phyloP scores from a whole-genome alignment of 768 basidiomycete genomes.

The Rhizopogon sp. region DNA sequence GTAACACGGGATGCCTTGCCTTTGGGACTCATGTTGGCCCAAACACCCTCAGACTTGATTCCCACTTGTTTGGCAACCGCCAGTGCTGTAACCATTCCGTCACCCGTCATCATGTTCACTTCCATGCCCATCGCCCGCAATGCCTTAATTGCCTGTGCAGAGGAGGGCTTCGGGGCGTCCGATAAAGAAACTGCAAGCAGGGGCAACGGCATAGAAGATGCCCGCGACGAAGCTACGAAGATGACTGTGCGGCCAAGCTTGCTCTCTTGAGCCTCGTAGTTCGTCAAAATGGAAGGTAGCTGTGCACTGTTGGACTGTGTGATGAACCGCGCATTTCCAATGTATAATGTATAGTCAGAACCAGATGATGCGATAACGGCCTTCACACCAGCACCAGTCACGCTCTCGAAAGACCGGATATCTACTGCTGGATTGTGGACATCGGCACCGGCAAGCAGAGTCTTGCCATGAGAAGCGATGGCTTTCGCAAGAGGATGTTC shows the following conservation, averaged over 20 bases:
- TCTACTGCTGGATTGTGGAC: constrained; percentile 43
- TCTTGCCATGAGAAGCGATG: constrained; percentile 77
- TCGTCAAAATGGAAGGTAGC: constrained; percentile 54
- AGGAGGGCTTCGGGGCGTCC: constrained; percentile 84
- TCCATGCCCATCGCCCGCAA: constrained; percentile 87
- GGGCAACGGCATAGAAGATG: constrained; percentile 42
- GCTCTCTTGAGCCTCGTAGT: constrained; percentile 71
- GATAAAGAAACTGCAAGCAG: constrained; percentile 80
- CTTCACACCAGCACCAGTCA: constrained; percentile 85
- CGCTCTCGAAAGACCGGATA: constrained; percentile 77
- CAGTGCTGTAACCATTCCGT: constrained; percentile 77
- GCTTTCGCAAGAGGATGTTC: constrained; percentile 97
- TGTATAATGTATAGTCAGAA: constrained; percentile 52
- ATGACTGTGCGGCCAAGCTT: constrained; percentile 78
- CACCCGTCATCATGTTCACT: constrained; percentile 93
- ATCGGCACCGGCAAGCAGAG: constrained; percentile 40
- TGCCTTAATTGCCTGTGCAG: constrained; percentile 74
- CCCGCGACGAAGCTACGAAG: constrained; percentile 64
- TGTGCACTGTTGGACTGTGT: constrained; percentile 44
- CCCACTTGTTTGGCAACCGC: constrained; percentile 91
- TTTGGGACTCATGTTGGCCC: constrained; percentile 91
- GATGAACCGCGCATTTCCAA: constrained; percentile 77
- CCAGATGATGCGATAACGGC: constrained; percentile 55
- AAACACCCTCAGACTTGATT: constrained; percentile 76
- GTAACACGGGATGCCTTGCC: constrained; percentile 87